A percentile compares a stretch with the other conserved stretches of the same genome.
Conservation (phyloP, 78 protist species). For the Blattamonas nauphoetae region DNA sequence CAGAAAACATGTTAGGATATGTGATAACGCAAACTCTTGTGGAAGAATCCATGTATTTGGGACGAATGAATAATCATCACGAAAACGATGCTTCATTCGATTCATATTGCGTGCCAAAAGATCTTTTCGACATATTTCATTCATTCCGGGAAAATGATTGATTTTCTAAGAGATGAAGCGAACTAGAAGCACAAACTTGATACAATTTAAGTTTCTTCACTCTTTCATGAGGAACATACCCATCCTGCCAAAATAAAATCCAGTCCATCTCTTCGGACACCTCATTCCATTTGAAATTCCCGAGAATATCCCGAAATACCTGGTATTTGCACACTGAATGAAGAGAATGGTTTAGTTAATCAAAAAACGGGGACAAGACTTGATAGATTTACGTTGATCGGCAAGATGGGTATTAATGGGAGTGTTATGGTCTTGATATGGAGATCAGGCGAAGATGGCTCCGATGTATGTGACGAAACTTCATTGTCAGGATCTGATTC, state of each 20-base stretch:
- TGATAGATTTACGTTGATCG: no score
- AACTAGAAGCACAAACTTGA: background rate
- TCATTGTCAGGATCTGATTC: no score
- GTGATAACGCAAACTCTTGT: no score
- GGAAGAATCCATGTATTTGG: constrained; percentile 8
- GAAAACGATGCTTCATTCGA: background rate
- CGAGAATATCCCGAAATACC: background rate
- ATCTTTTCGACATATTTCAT: constrained; percentile 16
- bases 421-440: no score
- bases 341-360: no score
- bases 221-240: background rate
- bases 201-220: background rate
- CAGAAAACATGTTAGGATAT: no score
- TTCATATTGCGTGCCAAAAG: constrained; percentile 1
- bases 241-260: background rate
- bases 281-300: background rate
- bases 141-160: constrained; percentile 21
- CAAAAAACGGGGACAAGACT: no score
- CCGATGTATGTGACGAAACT: no score
- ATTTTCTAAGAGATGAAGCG: constrained; percentile 9
- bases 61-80: constrained; percentile 6
- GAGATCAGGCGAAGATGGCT: no score
- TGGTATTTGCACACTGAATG: background rate
- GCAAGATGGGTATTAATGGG: no score
- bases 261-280: background rate